Evolutionary conservation across 805 yeast species (phyloP).

Genomic region (Metschnikowia similis): DNA sequence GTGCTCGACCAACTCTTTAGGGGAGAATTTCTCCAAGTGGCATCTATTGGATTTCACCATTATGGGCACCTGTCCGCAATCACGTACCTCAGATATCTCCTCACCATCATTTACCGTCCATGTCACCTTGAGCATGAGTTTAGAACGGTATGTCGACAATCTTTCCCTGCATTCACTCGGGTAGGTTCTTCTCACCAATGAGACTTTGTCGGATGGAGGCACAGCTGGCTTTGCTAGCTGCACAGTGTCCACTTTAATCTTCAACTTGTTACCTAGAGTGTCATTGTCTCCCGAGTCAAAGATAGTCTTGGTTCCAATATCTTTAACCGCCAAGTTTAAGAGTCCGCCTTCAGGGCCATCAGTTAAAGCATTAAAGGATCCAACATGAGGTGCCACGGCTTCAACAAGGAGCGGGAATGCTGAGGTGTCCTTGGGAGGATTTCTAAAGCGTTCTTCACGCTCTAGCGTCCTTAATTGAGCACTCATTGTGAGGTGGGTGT

Average conservation of each 20-base stretch:
- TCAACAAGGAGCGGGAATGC: constrained; percentile 79
- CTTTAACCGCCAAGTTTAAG: constrained; percentile 78
- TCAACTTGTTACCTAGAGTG: constrained; percentile 79
- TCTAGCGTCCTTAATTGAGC: constrained; percentile 79
- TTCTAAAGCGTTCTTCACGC: constrained; percentile 76
- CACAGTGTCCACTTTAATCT: constrained; percentile 82
- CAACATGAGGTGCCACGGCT: constrained; percentile 93
- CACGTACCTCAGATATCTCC: constrained; percentile 75
- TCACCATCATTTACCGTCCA: constrained; percentile 91
- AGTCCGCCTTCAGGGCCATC: constrained; percentile 86
- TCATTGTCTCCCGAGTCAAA: constrained; percentile 72
- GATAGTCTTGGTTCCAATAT: constrained; percentile 80
- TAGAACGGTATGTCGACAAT: constrained; percentile 74
- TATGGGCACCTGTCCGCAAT: constrained; percentile 85
- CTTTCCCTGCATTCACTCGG: constrained; percentile 89
- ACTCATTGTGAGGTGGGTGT: constrained; percentile 26
- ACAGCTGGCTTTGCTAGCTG: constrained; percentile 83
- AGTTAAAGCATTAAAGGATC: constrained; percentile 91
- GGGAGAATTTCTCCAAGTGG: constrained; percentile 79
- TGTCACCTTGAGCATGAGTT: constrained; percentile 68
- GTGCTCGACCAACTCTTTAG: constrained; percentile 68
- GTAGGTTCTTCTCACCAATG: constrained; percentile 70
- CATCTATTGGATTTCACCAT: constrained; percentile 92
- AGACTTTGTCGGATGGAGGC: constrained; percentile 62
- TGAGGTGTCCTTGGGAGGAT: constrained; percentile 85